phyloP scores from a whole-genome alignment of 257 asterid species.

The Parsonsia alboflavescens region DNA sequence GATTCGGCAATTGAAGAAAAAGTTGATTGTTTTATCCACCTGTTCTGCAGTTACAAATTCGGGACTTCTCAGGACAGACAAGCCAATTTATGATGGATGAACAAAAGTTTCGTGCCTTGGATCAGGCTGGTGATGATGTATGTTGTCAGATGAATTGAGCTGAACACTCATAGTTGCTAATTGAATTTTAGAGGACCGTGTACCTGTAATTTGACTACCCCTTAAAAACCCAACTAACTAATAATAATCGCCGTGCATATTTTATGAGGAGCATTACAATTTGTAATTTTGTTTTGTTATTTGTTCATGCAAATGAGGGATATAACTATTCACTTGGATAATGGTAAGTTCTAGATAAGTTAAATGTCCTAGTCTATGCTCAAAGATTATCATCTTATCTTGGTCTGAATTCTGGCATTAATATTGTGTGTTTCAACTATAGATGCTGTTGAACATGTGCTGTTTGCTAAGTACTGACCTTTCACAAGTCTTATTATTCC shows the following conservation, averaged over 20 bases:
- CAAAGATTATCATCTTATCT: not conserved
- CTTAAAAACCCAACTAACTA: not conserved
- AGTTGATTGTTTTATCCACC: conserved; percentile 15
- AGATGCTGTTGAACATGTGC: not conserved
- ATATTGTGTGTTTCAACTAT: not conserved
- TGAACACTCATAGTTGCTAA: not conserved
- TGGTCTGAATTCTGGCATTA: not conserved
- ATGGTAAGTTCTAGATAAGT: not conserved
- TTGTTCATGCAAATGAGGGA: not conserved
- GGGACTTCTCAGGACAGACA: conserved; percentile 77
- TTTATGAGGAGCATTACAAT: not conserved
- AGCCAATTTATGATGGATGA: conserved; percentile 35
- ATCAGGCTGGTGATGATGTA: conserved; percentile 46
- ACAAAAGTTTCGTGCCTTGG: conserved; percentile 22
- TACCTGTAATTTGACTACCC: not conserved
- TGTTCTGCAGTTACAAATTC: conserved; percentile 52
- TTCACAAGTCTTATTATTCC: not conserved
- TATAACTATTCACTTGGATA: not conserved
- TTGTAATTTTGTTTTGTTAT: not conserved
- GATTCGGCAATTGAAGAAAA: not conserved
- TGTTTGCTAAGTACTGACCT: not conserved
- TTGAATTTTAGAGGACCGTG: not conserved
- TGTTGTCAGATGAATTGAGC: conserved; percentile 1
- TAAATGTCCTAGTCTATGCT: too few species aligned
- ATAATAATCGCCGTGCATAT: not conserved